phyloP scores from a whole-genome alignment of 2,329 filamentous ascomycete genomes.

The Pseudogymnoascus sp. region DNA sequence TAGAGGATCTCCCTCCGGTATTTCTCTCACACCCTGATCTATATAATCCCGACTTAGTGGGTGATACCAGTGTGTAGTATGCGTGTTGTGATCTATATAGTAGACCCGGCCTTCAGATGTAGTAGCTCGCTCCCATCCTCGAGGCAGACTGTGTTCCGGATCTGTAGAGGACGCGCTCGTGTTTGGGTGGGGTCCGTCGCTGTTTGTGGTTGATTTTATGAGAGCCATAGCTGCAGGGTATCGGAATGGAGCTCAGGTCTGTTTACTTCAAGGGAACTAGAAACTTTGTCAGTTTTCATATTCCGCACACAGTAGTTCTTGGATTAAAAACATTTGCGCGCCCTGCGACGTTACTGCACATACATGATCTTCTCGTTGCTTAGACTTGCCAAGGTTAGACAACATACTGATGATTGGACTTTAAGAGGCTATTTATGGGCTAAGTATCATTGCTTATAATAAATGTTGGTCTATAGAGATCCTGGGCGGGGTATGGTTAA shows the following conservation, averaged over 20 bases:
- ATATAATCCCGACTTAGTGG: background rate
- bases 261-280: background rate
- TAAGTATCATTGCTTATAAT: conserved; percentile 3
- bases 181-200: background rate
- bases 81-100: conserved; percentile 93
- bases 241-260: background rate
- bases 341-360: background rate
- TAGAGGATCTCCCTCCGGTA: conserved; percentile 84
- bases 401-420: background rate
- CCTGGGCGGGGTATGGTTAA: background rate
- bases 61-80: conserved; percentile 74
- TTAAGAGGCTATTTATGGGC: conserved; percentile 8
- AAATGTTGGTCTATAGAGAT: background rate
- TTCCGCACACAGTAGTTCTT: background rate
- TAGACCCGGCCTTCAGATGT: conserved; percentile 87
- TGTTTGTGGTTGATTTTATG: background rate
- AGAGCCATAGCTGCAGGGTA: background rate
- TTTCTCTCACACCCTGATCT: conserved; percentile 6
- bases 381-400: background rate
- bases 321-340: conserved; percentile 1
- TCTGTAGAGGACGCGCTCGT: background rate
- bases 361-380: conserved; percentile 1
- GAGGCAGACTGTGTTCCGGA: conserved; percentile 65
- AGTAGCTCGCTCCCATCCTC: conserved; percentile 87
- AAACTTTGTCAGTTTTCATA: background rate